These are phyloP conservation scores for Trametes gibbosa DNA, from an alignment of 768 basidiomycete species.

Conservation along the genomic window DNA sequence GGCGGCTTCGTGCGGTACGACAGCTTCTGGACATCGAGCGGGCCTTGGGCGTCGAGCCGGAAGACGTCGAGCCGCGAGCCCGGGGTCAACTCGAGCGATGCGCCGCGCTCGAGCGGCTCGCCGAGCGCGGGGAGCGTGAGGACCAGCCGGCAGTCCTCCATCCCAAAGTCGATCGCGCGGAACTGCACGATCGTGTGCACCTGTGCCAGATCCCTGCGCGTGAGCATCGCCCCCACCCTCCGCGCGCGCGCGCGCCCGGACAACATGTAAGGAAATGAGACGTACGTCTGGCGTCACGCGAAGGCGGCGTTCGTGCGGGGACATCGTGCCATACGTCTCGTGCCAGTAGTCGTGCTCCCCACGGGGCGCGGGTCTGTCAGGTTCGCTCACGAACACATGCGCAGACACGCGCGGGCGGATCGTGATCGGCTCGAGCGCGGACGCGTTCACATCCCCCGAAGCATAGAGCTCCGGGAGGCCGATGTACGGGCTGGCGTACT, in stretches of 20 bases:
- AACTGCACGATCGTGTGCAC: conserved; percentile 12
- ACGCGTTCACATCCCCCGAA: background rate
- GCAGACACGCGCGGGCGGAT: conserved; percentile 15
- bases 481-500: conserved; percentile 14
- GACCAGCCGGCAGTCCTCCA: conserved; percentile 16
- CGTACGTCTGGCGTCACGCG: background rate
- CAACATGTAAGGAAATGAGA: background rate
- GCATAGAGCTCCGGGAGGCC: conserved; percentile 11
- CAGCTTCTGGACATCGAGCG: conserved; percentile 10
- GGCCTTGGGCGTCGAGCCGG: conserved; percentile 3
- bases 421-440: conserved; percentile 5
- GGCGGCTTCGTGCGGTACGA: conserved; percentile 4
- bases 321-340: background rate
- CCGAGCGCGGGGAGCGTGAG: conserved; percentile 9
- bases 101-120: background rate
- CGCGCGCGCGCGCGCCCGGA: too few relatives aligned
- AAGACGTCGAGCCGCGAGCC: conserved; percentile 2
- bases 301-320: conserved; percentile 5
- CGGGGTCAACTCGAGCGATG: background rate
- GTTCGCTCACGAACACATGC: conserved; percentile 11
- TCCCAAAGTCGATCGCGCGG: conserved; percentile 20
- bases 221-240: too few relatives aligned
- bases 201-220: background rate
- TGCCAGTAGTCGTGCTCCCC: conserved; percentile 10
- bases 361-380: background rate